phyloP scores from a whole-genome alignment of 2,329 filamentous ascomycete species.

The Fusarium guadeloupense region DNA sequence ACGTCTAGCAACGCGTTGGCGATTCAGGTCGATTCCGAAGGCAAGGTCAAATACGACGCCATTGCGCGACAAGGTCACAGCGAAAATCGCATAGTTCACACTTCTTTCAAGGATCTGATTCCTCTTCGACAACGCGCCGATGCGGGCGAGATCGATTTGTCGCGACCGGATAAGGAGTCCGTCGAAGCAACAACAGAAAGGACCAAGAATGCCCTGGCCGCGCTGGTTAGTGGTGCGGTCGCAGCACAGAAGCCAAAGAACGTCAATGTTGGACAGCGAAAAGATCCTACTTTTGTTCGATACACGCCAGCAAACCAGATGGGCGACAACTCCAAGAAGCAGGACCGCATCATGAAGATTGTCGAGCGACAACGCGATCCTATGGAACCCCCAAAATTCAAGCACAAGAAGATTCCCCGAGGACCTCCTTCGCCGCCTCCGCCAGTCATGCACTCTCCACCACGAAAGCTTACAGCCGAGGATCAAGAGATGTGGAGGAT shows the following conservation, averaged over 20 bases:
- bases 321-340: slow-evolving; percentile 86
- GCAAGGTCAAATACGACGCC: slow-evolving; percentile 95
- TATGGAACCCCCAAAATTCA: slow-evolving; percentile 97
- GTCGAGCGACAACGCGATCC: slow-evolving; percentile 93
- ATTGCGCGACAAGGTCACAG: slow-evolving; percentile 90
- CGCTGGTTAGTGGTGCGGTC: slow-evolving; percentile 84
- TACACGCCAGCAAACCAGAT: slow-evolving; percentile 98
- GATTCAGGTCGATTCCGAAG: slow-evolving; percentile 89
- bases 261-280: slow-evolving; percentile 80
- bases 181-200: slow-evolving; percentile 85
- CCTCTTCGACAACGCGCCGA: slow-evolving; percentile 92
- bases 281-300: slow-evolving; percentile 90
- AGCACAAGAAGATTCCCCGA: slow-evolving; percentile 96
- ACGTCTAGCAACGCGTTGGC: slow-evolving; percentile 85
- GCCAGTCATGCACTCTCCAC: slow-evolving; percentile 93
- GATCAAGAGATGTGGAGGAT: slow-evolving; percentile 97
- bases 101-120: slow-evolving; percentile 96
- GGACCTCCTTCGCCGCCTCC: slow-evolving; percentile 92
- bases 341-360: slow-evolving; percentile 98
- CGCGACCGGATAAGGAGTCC: slow-evolving; percentile 84
- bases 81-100: slow-evolving; percentile 86
- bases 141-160: slow-evolving; percentile 88
- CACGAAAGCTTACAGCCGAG: slow-evolving; percentile 92
- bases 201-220: slow-evolving; percentile 86
- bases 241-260: slow-evolving; percentile 97